Percentiles rank a stretch among this genome's conserved stretches.
Evolutionary conservation across 106 monocot genomes (phyloP).

Genomic region (Dendrobium nobile): DNA sequence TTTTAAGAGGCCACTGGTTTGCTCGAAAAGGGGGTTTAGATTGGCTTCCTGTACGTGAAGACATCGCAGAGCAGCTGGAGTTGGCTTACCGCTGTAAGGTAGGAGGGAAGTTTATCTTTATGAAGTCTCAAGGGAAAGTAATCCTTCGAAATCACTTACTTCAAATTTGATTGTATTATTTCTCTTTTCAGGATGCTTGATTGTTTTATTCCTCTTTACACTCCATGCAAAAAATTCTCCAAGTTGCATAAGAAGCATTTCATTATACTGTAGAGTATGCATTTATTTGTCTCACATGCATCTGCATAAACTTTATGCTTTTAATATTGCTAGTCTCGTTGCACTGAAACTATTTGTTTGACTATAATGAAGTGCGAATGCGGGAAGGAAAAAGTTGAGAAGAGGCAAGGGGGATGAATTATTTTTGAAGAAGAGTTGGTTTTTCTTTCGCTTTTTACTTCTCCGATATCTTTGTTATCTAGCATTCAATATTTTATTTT

Average conservation of each 20-base stretch:
- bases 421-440: background rate
- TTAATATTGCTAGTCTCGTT: background rate
- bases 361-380: background rate
- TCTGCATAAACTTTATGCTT: background rate
- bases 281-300: background rate
- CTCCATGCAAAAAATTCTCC: background rate
- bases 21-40: slow-evolving; percentile 84
- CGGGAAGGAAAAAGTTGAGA: background rate
- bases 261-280: background rate
- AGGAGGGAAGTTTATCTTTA: background rate
- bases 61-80: slow-evolving; percentile 90
- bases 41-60: slow-evolving; percentile 97
- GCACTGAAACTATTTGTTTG: background rate
- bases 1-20: slow-evolving; percentile 96
- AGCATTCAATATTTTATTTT: background rate
- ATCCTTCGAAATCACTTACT: background rate
- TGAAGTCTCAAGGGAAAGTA: background rate
- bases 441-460: background rate
- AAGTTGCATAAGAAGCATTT: background rate
- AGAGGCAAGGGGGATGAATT: background rate
- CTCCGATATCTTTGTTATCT: background rate
- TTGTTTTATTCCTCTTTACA: background rate
- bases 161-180: background rate
- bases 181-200: background rate
- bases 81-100: slow-evolving; percentile 84